These are phyloP conservation scores for Oryza longistaminata DNA, from an alignment of 176 grass and related monocot genomes.

Conservation along the genomic window DNA sequence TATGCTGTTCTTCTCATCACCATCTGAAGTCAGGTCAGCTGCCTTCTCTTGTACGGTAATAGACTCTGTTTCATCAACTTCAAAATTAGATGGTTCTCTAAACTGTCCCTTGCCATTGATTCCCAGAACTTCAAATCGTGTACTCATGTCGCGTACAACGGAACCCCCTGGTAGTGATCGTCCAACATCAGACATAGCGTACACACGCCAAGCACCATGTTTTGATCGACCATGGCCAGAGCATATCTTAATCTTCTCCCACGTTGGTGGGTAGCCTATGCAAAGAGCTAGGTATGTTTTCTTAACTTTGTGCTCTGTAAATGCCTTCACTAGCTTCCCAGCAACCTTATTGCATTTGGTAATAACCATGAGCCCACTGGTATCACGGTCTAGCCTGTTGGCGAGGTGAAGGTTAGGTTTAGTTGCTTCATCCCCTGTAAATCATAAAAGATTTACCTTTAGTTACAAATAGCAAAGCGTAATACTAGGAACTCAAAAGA, in stretches of 20 bases:
- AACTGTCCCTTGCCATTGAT: constrained; percentile 53
- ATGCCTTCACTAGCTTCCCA: constrained; percentile 73
- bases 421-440: constrained; percentile 39
- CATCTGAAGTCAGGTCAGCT: constrained; percentile 16
- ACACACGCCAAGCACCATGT: constrained; percentile 79
- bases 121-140: constrained; percentile 65
- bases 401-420: constrained; percentile 72
- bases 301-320: constrained; percentile 75
- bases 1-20: constrained; percentile 29
- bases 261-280: constrained; percentile 45
- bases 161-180: constrained; percentile 69
- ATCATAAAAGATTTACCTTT: background rate
- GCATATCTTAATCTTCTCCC: constrained; percentile 62
- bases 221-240: constrained; percentile 92
- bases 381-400: constrained; percentile 85
- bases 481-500: background rate
- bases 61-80: constrained; percentile 31
- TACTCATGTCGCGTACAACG: constrained; percentile 73
- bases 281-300: constrained; percentile 91
- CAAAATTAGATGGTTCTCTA: constrained; percentile 41
- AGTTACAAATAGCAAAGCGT: constrained; percentile 7
- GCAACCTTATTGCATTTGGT: constrained; percentile 89
- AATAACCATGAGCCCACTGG: constrained; percentile 94
- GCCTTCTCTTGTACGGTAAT: constrained; percentile 59
- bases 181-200: constrained; percentile 60